Base-by-base conservation (phyloP, 345 rosid species). In the Brassica rapa region DNA sequence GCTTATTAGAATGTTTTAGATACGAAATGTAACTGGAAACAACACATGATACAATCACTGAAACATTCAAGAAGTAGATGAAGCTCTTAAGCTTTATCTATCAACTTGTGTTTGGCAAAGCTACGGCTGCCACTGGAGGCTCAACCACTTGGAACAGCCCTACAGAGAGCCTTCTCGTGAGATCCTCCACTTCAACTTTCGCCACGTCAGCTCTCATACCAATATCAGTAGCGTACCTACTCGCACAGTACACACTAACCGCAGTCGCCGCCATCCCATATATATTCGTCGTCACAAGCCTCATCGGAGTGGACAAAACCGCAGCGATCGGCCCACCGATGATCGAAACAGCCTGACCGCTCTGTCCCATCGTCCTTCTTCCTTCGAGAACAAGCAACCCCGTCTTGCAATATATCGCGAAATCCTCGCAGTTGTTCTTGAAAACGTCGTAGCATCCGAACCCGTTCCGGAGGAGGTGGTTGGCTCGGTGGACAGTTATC, bases 241-340 rank as follows among this genome's bases (percentile, higher is more conserved):
- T 89, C 0, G 53, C 53, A 12, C 53, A 43, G 53, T 43, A 43
- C 39, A 90, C 88, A n/a, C 91, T 82, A 9, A 90, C 84, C 0
- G 94, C 96, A 1, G 93, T 86, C 11, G 92, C 97, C 0, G 90
- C 97, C 94, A 91, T 94, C 1, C 98, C 97, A 25, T 91, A 93
- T 19, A 91, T 60, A 62, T 89, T 95, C 46, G 98, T 89, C 4
- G 93, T 89, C 49, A 88, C 88, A 61, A 95, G 85, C 21, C 93
- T 86, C 86, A 90, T 16, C 1, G 98, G 91, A 0, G 90, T 78
- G 10, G 97, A 89, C 61, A 91, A 49, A 39, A 93, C 91, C 0
- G 98, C 98, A 8, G 94, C 92, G 24, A 93, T 90, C 1, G 97
- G 91, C 15, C 96, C 98, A 0, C 96, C 93, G 10, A 49, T 49